Evolutionary conservation across 352 stramenopile genomes (phyloP), one percentile per base, ranked within the genome.

Genomic region (Thalassiosira hispida): DNA sequence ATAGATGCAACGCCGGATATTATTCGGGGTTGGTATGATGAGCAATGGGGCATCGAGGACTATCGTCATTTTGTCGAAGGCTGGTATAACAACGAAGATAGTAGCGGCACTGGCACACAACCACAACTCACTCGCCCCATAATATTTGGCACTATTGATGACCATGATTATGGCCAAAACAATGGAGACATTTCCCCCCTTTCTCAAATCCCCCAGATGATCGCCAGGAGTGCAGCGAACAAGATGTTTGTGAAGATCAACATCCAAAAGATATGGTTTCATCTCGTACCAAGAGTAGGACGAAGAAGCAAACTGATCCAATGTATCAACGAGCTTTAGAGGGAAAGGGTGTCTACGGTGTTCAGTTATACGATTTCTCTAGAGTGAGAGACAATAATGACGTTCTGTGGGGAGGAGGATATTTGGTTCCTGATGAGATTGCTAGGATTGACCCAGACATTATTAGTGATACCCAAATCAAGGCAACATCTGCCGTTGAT

Each of bases 81-180:
- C 3, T 67, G 59, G 55, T 11, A 60, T 29, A 33, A 56, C 46
- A 8, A 29, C 1, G 29, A 7, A 56, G n/a, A 51, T 33, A 22
- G 20, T n/a, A n/a, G n/a, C n/a, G n/a, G n/a, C n/a, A n/a, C n/a
- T 52, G 22, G 20, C 25, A 57, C 49, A 57, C 16, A 42, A 40
- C 38, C n/a, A 40, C 31, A 29, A 60, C 6, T 29, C 1, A 62
- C 14, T 20, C 46, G 67, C 31, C 74, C 74, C 6, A 18, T 80
- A 0, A 60, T 85, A 22, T 86, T 79, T 65, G 81, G 77, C 6
- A 85, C 73, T 3, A 75, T 85, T 53, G 81, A 88, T 61, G 87
- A 94, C 81, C 89, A 94, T 67, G 89, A 94, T 61, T 90, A 85
- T 61, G 86, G 87, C 22, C 44, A 40, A 14, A 90, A 93, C 66